Evolutionary conservation across 805 yeast species (phyloP), one percentile per base, ranked within the genome.

Genomic region (Candida tallmaniae): DNA sequence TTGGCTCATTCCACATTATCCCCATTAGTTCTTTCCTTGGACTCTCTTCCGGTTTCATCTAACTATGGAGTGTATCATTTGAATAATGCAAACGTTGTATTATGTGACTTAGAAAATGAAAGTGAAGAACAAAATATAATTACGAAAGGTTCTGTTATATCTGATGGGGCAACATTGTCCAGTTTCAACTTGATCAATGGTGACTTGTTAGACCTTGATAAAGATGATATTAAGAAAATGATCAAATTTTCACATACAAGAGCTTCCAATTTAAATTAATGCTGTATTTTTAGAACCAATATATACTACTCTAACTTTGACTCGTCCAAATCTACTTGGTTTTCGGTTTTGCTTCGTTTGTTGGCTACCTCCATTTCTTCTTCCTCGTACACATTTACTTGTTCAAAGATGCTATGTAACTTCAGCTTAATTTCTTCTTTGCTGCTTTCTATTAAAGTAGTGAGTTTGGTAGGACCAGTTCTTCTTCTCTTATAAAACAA

Each of bases 401-500:
- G 36, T 6, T 27, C 36, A 29, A 26, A 34, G 12, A 34, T 37
- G 26, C 31, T 21, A 12, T 50, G 34, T 32, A 35, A 25, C 13
- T 30, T 35, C 4, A 3, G 21, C 14, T 15, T 24, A 10, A 26
- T 7, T 18, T 29, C 22, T 2, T 25, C 12, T 14, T 73, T 59
- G 3, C 81, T 72, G 5, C 58, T 56, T 1, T 49, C 42, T 15
- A 78, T 54, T 52, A 71, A 56, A 2, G 58, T 50, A 8, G 51
- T 51, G 23, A 80, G 58, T 21, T 53, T 51, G 2, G 58, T 60
- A 5, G 81, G 77, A 1, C 85, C 85, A 0, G 47, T 22, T 0
- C 68, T 46, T 46, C 80, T 52, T 40, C 78, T 78, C 42, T 89
- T 70, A 58, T 93, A 90, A 50, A 93, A 90, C 34, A 90, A 59